Evolutionary conservation across 2,329 filamentous ascomycete species (phyloP), one percentile per base, ranked within the genome.

Genomic region (Penicillium oxalicum): DNA sequence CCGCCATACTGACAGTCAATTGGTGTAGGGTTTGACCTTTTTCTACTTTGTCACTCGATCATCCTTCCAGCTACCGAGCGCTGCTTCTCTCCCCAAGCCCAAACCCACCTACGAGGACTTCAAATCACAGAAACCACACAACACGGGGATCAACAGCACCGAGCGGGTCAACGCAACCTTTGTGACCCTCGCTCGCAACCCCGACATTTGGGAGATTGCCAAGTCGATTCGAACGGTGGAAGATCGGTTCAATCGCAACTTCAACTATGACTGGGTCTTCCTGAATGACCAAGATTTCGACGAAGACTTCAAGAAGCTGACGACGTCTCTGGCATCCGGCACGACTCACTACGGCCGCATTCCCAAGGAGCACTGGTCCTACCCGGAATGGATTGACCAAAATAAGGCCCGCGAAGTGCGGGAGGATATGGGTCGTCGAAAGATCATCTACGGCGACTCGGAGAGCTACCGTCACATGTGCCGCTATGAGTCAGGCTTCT

Each of bases 401-500:
- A 88, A 96, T 44, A 94, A 87, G 75, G 94, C 93, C 37, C 81
- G 82, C 64, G 87, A 88, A 71, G 90, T 93, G 52, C 87, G 93
- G 53, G 86, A 96, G 74, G 88, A 96, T 61, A 98, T 98, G 93
- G 83, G 82, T 48, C 81, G 88, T 69, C 83, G 85, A 67, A 94
- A 96, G 76, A 95, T 98, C 70, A 98, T 98, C 72, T 98, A 98
- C 68, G 93, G 93, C 52, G 93, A 97, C 71, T 95, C 90, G 9
- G 75, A 95, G 73, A 95, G 88, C 74, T 98, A 98, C 77, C 84
- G 93, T 55, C 94, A 98, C 77, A 98, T 98, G 93, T 98, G 93
- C 74, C 88, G 93, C 56, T 98, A 95, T 68, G 93, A 98, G 73
- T 97, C 91, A 6, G 93, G 93, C 35, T 98, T 98, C 79, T 98